Base-by-base conservation (phyloP, 2,329 filamentous ascomycete genomes). In the Arthroderma sp. region DNA sequence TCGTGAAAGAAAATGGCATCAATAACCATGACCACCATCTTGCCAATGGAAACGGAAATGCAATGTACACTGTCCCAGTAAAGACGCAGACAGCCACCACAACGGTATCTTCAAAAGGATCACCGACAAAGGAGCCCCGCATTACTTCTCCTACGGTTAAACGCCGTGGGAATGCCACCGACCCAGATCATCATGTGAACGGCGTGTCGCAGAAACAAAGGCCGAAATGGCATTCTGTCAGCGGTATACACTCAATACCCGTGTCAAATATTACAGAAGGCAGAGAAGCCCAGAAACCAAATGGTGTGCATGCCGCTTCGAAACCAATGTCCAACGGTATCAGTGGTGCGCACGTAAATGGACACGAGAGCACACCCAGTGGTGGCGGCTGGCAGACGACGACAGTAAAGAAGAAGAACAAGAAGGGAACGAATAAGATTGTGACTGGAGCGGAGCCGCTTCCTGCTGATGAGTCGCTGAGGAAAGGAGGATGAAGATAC, bases 401-500 rank as follows among this genome's bases (percentile, higher is more conserved):
- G 31, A 73, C 71, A 17, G 17, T 19, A 8, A 75, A 74, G 63
- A 74, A 71, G 61, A 75, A 71, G 63, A 66, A 73, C 56, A 72
- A 70, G 58, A 70, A 69, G 60, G 68, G 65, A 44, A 62, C 63
- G 47, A 74, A 72, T 57, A 39, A 37, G 23, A 4, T n/a, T 8
- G 51, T 23, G 17, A 31, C 31, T 39, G 64, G 63, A 9, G 72
- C 74, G 17, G 74, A 76, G 59, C 66, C 70, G 7, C 63, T 74
- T 9, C 73, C 74, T 31, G 66, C 65, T 13, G 73, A 76, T 59
- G 73, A 73, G 57, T 71, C 72, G 13, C 59, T 75, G 63, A 68
- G 74, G 56, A 76, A 76, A 64, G 74, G 74, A 19, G 74, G 74
- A 28, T 76, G 67, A 74, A 54, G 25, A 23, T 38, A 25, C 19